Evolutionary conservation across 192 early-diverging fungal genomes (phyloP), one percentile per base, ranked within the genome.

Genomic region (Coemansia sp.): DNA sequence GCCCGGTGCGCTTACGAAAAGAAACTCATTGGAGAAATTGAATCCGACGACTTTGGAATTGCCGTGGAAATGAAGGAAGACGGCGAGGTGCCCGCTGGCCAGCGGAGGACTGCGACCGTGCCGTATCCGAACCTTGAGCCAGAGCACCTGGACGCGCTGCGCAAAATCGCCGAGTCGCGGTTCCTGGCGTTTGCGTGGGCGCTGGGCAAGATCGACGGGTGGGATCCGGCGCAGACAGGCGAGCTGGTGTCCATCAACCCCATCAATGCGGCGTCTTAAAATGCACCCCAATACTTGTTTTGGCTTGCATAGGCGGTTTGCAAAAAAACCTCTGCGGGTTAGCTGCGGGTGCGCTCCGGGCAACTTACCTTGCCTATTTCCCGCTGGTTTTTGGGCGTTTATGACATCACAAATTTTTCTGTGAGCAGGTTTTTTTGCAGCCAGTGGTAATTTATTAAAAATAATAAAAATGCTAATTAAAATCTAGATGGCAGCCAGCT

Each of bases 151-250:
- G 74, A 77, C 20, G 54, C 74, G 3, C 64, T 77, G 20, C 58
- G 74, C 15, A 77, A 80, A 42, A 75, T 82, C 46, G 73, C 81
- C 3, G 80, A 83, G 58, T 64, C 71, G 23, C 75, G 84, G 20
- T 69, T 83, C 26, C 53, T 81, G 26, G 79, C 84, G 2, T 73
- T 85, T 51, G 64, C 67, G 0, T 85, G 84, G 84, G 38, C 82
- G 14, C 40, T 73, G 8, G 73, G 70, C 8, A 70, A 57, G 50
- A 45, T 52, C 3, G 30, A 67, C 21, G 54, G 62, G 8, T 85
- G 81, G 81, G 78, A 82, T 32, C 55, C 58, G n/a, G 73, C 74
- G 38, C 47, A 61, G 15, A 22, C 67, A 9, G 64, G 69, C 25
- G 68, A 81, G 42, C 38, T 85, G 14, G 35, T 53, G 54, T 79